Evolutionary conservation across 768 basidiomycete genomes (phyloP), one percentile per base, ranked within the genome.

Genomic region (Ramaria sp.): DNA sequence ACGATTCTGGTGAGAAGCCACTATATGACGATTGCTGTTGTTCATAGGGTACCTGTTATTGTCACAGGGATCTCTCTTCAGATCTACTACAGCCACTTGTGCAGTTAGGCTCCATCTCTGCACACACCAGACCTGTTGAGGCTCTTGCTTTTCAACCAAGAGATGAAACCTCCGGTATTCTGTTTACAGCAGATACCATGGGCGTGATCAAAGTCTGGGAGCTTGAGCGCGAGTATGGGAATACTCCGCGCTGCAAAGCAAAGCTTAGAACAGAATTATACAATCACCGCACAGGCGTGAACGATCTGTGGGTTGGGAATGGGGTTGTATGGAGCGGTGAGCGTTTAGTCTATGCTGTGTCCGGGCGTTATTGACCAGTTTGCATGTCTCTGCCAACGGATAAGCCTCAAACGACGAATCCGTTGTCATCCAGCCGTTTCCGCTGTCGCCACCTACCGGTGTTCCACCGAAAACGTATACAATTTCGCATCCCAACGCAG

Each of bases 151-250:
- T 78, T n/a, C 72, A 74, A 58, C 62, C 70, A 13, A 61, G 71
- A 39, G 78, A 81, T 3, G 73, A 72, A n/a, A 66, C 65, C 11
- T 70, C 73, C 19, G 78, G 72, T 0, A 71, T 77, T 27, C 69
- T 98, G 4, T 89, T 85, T 67, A 91, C 91, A 0, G 91, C 81
- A 7, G 95, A 98, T 68, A 94, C 90, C 3, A 88, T 98, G 84
- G 96, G 95, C 1, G 67, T 87, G 9, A 82, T 97, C 66, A 88
- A 85, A 59, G 70, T 82, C 30, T 99, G 94, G 94, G 71, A 78
- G 24, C 64, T 95, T 51, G 69, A 70, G 47, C 69, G 66, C 53
- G 78, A 78, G 61, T 75, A 75, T 1, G 71, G 64, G 19, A 60
- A 63, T 1, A 63, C 68, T 10, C 69, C 76, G 1, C 72, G 80